A percentile compares a stretch with the other conserved stretches of the same genome.
Conservation (phyloP, 495 filamentous ascomycete species). For the Penicillium coffeae region DNA sequence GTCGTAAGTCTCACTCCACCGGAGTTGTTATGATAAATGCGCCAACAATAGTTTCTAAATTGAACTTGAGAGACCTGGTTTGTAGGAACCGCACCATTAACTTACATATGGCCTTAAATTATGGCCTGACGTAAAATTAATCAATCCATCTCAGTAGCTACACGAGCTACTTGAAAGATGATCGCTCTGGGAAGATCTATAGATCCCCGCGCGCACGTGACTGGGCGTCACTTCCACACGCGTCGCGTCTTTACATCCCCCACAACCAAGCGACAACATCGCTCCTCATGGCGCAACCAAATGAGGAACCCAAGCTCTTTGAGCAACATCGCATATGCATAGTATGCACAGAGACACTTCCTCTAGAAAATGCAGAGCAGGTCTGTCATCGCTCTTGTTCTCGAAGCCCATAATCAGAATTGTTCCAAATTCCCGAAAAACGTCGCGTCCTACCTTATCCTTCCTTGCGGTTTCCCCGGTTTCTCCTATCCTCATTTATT, state of each 20-base stretch:
- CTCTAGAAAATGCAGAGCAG: constrained; percentile 40
- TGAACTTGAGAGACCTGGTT: too few relatives aligned
- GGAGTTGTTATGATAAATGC: too few relatives aligned
- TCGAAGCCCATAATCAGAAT: constrained; percentile 5
- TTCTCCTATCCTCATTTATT: too few relatives aligned
- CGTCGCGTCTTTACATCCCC: constrained; percentile 1
- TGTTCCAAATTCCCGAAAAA: not conserved
- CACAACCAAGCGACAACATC: not conserved
- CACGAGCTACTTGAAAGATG: too few relatives aligned
- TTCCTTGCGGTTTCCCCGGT: too few relatives aligned
- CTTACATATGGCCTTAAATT: too few relatives aligned
- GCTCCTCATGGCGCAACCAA: constrained; percentile 28
- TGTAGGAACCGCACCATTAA: too few relatives aligned
- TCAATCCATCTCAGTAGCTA: too few relatives aligned
- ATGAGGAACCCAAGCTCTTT: constrained; percentile 36
- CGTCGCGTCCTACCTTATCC: not conserved
- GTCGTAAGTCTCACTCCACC: too few relatives aligned
- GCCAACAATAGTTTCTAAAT: too few relatives aligned
- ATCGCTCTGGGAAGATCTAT: not conserved
- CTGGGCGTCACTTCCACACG: constrained; percentile 1
- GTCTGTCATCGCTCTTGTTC: constrained; percentile 20
- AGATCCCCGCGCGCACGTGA: constrained; percentile 2
- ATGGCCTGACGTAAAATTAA: too few relatives aligned
- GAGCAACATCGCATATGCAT: constrained; percentile 41
- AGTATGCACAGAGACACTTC: constrained; percentile 47